phyloP scores from a whole-genome alignment of 306 rosid species.

The Erythrophleum fordii region DNA sequence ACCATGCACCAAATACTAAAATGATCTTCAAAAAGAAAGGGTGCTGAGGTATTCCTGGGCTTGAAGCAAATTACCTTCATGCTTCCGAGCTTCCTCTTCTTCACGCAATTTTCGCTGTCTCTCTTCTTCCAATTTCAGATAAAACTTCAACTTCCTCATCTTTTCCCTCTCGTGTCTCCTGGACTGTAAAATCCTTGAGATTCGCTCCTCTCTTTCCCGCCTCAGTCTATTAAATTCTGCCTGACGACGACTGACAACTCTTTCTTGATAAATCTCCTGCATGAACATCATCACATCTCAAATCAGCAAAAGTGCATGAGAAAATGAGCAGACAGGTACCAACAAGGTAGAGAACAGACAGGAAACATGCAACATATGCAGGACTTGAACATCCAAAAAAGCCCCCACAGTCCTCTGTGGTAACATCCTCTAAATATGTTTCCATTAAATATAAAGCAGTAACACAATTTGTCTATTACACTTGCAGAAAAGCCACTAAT shows the following conservation, averaged over 20 bases:
- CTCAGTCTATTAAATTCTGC: constrained; percentile 70
- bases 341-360: background rate
- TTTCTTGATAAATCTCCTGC: constrained; percentile 73
- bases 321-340: background rate
- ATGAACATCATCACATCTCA: background rate
- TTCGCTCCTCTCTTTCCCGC: constrained; percentile 72
- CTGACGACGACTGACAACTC: constrained; percentile 68
- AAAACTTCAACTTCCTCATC: constrained; percentile 77
- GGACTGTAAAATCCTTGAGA: constrained; percentile 62
- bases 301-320: constrained; percentile 3
- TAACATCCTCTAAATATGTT: background rate
- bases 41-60: background rate
- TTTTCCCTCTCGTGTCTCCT: constrained; percentile 75
- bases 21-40: background rate
- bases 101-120: constrained; percentile 63
- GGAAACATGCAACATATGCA: background rate
- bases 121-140: constrained; percentile 82
- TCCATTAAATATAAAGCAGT: background rate
- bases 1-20: background rate
- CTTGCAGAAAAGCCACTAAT: background rate
- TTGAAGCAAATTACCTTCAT: constrained; percentile 60
- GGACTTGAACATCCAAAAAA: background rate
- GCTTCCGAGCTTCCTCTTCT: constrained; percentile 86
- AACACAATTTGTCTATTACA: background rate
- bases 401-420: background rate